These are phyloP conservation scores for Penicillium carneum DNA, from an alignment of 2,329 filamentous ascomycete genomes.

Conservation along the genomic window DNA sequence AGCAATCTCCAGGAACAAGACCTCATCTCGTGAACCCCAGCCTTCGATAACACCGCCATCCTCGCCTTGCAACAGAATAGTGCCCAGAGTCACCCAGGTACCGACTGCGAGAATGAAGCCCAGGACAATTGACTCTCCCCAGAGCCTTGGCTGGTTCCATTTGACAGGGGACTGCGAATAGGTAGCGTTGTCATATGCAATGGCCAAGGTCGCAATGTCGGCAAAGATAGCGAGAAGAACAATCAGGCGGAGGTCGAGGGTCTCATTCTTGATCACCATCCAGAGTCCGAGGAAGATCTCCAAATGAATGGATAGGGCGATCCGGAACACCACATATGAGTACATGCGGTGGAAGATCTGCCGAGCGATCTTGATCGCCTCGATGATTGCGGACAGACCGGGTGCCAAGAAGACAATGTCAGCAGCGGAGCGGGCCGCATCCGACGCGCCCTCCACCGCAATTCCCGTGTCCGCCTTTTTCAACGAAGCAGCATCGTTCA, in stretches of 20 bases:
- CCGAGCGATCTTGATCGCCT: conserved; percentile 88
- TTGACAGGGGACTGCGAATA: conserved; percentile 87
- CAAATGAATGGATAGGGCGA: conserved; percentile 86
- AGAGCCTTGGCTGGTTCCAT: conserved; percentile 93
- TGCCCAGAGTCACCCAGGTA: conserved; percentile 88
- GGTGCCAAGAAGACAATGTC: conserved; percentile 94
- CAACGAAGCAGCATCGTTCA: conserved; percentile 89
- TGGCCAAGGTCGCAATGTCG: conserved; percentile 88
- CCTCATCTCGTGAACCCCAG: conserved; percentile 79
- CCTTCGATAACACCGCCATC: conserved; percentile 88
- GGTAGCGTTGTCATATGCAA: conserved; percentile 91
- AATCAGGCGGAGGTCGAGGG: conserved; percentile 83
- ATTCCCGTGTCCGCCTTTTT: conserved; percentile 98
- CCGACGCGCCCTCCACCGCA: conserved; percentile 88
- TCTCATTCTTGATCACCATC: conserved; percentile 86
- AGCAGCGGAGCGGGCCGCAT: conserved; percentile 87
- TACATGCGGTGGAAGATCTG: conserved; percentile 98
- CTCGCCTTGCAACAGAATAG: conserved; percentile 73
- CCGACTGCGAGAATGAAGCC: conserved; percentile 81
- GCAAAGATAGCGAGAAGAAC: conserved; percentile 96
- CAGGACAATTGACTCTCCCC: conserved; percentile 88
- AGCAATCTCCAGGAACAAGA: conserved; percentile 88
- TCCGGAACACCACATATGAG: conserved; percentile 93
- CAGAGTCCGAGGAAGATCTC: conserved; percentile 91
- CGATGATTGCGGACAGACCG: conserved; percentile 89